Percentiles rank a stretch among this genome's conserved stretches.
These are phyloP conservation scores for Coemansia umbellata DNA, from an alignment of 192 early-diverging fungal genomes.

Conservation along the genomic window DNA sequence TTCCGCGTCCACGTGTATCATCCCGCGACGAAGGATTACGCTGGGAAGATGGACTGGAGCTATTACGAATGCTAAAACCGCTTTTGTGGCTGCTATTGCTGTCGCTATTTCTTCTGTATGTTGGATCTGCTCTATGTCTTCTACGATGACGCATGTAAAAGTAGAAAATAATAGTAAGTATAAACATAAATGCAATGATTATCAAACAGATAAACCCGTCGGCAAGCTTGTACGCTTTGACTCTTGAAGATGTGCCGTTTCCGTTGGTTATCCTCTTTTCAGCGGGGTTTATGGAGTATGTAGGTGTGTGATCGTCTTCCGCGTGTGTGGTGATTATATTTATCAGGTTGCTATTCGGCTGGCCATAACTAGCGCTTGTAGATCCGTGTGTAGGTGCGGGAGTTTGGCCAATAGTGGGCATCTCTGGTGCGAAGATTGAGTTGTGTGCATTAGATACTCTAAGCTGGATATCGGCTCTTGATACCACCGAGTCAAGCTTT, in stretches of 20 bases:
- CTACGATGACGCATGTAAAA: constrained; percentile 30
- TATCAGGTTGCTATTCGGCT: not conserved
- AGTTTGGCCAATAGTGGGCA: not conserved
- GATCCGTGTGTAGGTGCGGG: not conserved
- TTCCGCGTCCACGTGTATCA: not conserved
- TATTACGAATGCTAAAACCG: not conserved
- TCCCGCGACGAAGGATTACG: not conserved
- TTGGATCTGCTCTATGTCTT: not conserved
- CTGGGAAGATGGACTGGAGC: not conserved
- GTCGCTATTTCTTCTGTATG: not conserved
- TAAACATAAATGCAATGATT: constrained; percentile 21
- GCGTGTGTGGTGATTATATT: not conserved
- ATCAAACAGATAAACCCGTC: constrained; percentile 44
- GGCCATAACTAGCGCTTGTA: not conserved
- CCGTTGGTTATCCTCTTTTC: constrained; percentile 1
- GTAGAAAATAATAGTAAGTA: constrained; percentile 23
- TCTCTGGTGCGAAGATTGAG: not conserved
- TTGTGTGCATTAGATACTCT: not conserved
- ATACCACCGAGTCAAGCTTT: not conserved
- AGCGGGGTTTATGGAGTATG: not conserved
- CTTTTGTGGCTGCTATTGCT: not conserved
- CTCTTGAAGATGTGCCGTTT: not conserved
- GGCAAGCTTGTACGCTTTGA: constrained; percentile 11
- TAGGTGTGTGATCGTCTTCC: not conserved
- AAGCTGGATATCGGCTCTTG: not conserved